phyloP scores from a whole-genome alignment of 2,329 filamentous ascomycete genomes.

The Fusarium setosum region DNA sequence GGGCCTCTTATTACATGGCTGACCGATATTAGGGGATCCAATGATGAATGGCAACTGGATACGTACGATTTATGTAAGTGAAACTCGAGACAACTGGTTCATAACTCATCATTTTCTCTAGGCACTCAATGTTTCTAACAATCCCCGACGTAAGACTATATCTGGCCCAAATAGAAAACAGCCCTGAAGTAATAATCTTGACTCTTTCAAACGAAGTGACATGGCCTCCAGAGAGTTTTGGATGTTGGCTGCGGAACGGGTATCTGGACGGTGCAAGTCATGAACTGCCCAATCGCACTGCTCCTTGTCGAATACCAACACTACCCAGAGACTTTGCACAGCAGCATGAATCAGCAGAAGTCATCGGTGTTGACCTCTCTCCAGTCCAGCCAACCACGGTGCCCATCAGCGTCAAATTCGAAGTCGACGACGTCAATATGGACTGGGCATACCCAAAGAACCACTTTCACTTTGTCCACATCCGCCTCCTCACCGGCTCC shows the following conservation, averaged over 20 bases:
- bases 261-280: conserved; percentile 1
- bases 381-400: background rate
- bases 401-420: background rate
- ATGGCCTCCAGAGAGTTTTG: background rate
- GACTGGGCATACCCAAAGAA: conserved; percentile 1
- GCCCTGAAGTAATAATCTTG: background rate
- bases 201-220: background rate
- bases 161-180: background rate
- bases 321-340: background rate
- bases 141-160: background rate
- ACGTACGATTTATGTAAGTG: background rate
- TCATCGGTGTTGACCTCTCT: background rate
- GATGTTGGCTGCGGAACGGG: conserved; percentile 2
- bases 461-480: conserved; percentile 1
- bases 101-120: no score
- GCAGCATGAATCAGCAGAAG: conserved; percentile 1
- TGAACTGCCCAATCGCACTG: background rate
- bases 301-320: background rate
- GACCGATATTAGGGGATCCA: background rate
- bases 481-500: conserved; percentile 1
- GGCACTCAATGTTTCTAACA: conserved; percentile 4
- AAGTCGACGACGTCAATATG: conserved; percentile 5
- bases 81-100: background rate
- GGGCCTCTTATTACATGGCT: background rate
- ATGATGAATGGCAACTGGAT: conserved; percentile 1